Conservation (phyloP, 352 stramenopile genomes). For the Thraustochytrium sp. region DNA sequence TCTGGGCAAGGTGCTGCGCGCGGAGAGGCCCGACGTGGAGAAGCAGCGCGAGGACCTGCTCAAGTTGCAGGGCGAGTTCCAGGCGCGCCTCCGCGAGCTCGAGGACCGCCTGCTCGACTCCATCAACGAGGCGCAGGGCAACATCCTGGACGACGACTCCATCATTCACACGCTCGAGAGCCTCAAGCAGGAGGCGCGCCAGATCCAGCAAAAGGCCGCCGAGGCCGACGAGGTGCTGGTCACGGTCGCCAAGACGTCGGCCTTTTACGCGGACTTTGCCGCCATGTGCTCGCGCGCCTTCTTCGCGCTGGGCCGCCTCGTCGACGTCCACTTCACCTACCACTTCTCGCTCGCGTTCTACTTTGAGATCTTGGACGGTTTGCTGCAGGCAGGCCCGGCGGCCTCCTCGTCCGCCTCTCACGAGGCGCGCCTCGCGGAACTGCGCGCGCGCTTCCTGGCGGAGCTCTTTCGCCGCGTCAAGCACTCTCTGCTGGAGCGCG, state of each 20-base stretch:
- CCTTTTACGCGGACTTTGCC: conserved; percentile 89
- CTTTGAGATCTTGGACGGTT: conserved; percentile 81
- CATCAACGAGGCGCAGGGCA: conserved; percentile 96
- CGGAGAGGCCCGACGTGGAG: conserved; percentile 95
- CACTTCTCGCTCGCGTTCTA: conserved; percentile 98
- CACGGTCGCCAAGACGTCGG: conserved; percentile 80
- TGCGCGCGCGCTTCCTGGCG: conserved; percentile 66
- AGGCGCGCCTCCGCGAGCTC: conserved; percentile 89
- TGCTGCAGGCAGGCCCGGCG: neutral
- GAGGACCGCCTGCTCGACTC: conserved; percentile 96
- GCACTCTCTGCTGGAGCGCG: conserved; percentile 84
- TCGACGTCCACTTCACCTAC: conserved; percentile 95
- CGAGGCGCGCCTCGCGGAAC: neutral
- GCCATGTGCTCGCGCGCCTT: conserved; percentile 75
- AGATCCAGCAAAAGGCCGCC: conserved; percentile 84
- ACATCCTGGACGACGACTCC: conserved; percentile 97
- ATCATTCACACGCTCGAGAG: conserved; percentile 97
- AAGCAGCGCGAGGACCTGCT: conserved; percentile 88
- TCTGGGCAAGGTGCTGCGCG: conserved; percentile 88
- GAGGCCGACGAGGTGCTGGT: conserved; percentile 70
- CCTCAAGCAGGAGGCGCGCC: conserved; percentile 92
- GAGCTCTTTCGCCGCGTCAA: conserved; percentile 85
- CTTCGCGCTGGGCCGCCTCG: conserved; percentile 85
- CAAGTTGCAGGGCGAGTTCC: conserved; percentile 96
- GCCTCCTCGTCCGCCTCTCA: neutral